Conservation (phyloP, 2,329 filamentous ascomycete species). For the Cordyceps fumosorosea region DNA sequence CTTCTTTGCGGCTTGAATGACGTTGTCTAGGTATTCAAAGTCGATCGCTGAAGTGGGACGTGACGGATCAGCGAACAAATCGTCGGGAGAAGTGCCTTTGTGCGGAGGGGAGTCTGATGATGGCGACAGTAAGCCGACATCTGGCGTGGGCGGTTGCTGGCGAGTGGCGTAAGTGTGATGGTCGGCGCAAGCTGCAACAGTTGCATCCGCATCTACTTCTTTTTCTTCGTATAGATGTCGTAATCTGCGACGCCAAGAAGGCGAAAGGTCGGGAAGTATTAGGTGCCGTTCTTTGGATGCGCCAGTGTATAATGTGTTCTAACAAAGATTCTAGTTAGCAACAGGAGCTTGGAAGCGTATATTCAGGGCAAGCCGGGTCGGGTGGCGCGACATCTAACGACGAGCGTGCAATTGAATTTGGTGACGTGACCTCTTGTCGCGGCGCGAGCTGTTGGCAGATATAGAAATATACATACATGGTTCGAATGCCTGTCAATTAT, state of each 20-base stretch:
- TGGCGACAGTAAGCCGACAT: not conserved
- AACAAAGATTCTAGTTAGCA: not conserved
- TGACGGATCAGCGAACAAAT: slow-evolving; percentile 17
- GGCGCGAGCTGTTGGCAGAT: not conserved
- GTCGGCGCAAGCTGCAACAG: not conserved
- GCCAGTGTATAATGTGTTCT: not conserved
- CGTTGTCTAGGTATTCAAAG: slow-evolving; percentile 17
- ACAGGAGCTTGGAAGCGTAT: not conserved
- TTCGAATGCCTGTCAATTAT: slow-evolving; percentile 15
- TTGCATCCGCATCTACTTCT: not conserved
- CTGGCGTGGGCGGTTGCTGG: not conserved
- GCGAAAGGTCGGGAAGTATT: slow-evolving; percentile 10
- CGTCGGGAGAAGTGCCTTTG: slow-evolving; percentile 1
- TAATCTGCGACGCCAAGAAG: slow-evolving; percentile 9
- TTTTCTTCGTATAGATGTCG: slow-evolving; percentile 1
- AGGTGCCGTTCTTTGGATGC: slow-evolving; percentile 3
- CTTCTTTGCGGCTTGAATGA: slow-evolving; percentile 18
- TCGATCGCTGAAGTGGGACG: slow-evolving; percentile 19
- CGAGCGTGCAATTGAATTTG: not conserved
- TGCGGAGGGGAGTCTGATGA: not conserved
- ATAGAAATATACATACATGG: slow-evolving; percentile 9
- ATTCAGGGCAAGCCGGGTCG: not conserved
- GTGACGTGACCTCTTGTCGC: not conserved
- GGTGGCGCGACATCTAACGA: not conserved
- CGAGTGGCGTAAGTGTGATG: not conserved